Base-by-base conservation (phyloP, 768 basidiomycete species). In the Royoungia palumana region DNA sequence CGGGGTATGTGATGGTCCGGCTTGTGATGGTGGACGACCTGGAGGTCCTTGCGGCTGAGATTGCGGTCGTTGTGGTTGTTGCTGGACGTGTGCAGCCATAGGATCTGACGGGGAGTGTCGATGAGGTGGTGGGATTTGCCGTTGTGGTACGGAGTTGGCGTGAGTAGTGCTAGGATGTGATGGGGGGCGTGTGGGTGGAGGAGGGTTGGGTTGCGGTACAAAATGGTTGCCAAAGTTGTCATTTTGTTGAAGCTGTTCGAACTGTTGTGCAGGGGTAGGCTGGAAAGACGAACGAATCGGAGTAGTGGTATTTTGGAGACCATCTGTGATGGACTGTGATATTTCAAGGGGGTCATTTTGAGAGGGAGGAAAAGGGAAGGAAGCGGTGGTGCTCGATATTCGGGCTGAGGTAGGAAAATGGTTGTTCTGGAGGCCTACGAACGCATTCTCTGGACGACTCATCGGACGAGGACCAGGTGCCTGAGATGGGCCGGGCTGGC, bases 251-350 rank as follows among this genome's bases (percentile, higher is more conserved):
- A 82, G 80, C 58, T 81, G 75, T 47, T 79, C 79, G 51, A 77
- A 75, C 47, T 80, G 78, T 59, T 88, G 85, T 3, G 82, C 81
- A 2, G 85, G 83, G 0, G 84, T 85, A 12, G 75, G 61, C 24
- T 75, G 75, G 57, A 82, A 81, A 8, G 65, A 59, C 6, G 69
- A 25, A 22, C 77, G 77, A 27, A 58, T 57, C 20, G 56, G 44
- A 42, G 63, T 71, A 10, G 73, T 58, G 16, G 77, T 65, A 36
- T 68, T 67, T 32, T 71, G 70, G 28, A 67, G 73, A 45, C 61
- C 70, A 27, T 70, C 65, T 32, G 69, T 65, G 39, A 73, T 71
- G n/a, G 72, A 51, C 50, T 74, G 77, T 13, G 70, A 55, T 47
- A 78, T 70, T 46, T 80, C 82, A 51, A 76, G 70, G 35, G 51